Conservation (phyloP, 2,329 filamentous ascomycete species). For the Fusarium foetens region DNA sequence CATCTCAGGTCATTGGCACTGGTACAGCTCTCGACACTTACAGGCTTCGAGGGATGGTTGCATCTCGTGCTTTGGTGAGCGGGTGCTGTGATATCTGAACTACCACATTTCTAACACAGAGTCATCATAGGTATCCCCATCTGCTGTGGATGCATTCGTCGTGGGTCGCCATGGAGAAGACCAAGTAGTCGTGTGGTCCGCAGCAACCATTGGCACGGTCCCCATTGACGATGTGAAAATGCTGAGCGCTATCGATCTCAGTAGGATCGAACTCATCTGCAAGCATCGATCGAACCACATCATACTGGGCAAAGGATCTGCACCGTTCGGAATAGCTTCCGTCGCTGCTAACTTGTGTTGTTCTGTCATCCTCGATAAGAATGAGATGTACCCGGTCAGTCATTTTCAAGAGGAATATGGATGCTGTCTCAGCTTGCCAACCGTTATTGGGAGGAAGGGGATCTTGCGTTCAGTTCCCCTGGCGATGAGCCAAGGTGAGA, state of each 20-base stretch:
- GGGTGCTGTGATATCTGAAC: neutral
- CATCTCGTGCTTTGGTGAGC: constrained; percentile 40
- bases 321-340: constrained; percentile 61
- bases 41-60: constrained; percentile 57
- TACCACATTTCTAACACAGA: neutral
- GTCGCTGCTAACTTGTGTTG: constrained; percentile 60
- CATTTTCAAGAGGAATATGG: constrained; percentile 58
- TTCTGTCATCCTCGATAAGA: constrained; percentile 61
- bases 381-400: constrained; percentile 59
- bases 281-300: constrained; percentile 58
- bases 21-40: constrained; percentile 65
- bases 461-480: constrained; percentile 41
- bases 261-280: constrained; percentile 53
- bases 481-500: neutral
- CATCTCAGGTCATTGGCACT: constrained; percentile 61
- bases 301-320: constrained; percentile 61
- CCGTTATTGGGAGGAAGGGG: constrained; percentile 59
- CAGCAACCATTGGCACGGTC: constrained; percentile 34
- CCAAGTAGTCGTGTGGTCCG: constrained; percentile 41
- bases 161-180: constrained; percentile 40
- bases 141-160: constrained; percentile 31
- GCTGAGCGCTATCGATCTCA: constrained; percentile 35
- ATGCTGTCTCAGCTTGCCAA: constrained; percentile 62
- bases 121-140: neutral
- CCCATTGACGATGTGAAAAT: constrained; percentile 23